Percentiles rank a stretch among this genome's conserved stretches.
These are phyloP conservation scores for Geotrichum macrosporum DNA, from an alignment of 1,139 yeast species.

Conservation along the genomic window DNA sequence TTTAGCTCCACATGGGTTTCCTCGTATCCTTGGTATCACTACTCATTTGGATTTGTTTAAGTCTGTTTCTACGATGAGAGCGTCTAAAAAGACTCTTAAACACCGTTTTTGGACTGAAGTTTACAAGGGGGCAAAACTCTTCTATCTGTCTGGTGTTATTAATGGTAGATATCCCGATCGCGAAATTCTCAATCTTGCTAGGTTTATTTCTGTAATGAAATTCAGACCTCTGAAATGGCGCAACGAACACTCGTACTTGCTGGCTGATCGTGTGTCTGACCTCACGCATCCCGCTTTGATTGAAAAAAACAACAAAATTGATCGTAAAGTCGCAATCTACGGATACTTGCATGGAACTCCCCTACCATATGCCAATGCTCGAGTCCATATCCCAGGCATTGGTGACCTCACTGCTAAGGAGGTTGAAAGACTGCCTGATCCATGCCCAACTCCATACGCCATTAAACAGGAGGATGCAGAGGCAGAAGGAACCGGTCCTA, in stretches of 20 bases:
- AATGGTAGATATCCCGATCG: slow-evolving; percentile 98
- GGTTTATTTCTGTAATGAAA: slow-evolving; percentile 96
- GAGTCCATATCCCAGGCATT: slow-evolving; percentile 91
- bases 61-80: slow-evolving; percentile 81
- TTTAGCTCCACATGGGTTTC: slow-evolving; percentile 98
- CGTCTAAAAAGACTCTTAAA: slow-evolving; percentile 86
- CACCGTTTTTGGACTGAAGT: slow-evolving; percentile 99
- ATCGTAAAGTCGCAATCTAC: slow-evolving; percentile 83
- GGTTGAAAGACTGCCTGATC: slow-evolving; percentile 91
- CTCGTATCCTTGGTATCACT: slow-evolving; percentile 90
- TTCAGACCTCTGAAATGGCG: slow-evolving; percentile 98
- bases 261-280: slow-evolving; percentile 93
- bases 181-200: slow-evolving; percentile 82
- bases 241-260: slow-evolving; percentile 91
- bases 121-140: slow-evolving; percentile 94
- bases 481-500: slow-evolving; percentile 48
- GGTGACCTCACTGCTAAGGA: slow-evolving; percentile 78
- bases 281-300: slow-evolving; percentile 85
- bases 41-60: slow-evolving; percentile 94
- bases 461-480: slow-evolving; percentile 82
- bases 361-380: slow-evolving; percentile 63
- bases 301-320: slow-evolving; percentile 74
- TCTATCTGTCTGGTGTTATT: slow-evolving; percentile 90
- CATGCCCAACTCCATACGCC: slow-evolving; percentile 94
- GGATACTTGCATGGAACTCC: slow-evolving; percentile 97